phyloP scores from a whole-genome alignment of 805 yeast genomes.

The Brettanomyces sp. region DNA sequence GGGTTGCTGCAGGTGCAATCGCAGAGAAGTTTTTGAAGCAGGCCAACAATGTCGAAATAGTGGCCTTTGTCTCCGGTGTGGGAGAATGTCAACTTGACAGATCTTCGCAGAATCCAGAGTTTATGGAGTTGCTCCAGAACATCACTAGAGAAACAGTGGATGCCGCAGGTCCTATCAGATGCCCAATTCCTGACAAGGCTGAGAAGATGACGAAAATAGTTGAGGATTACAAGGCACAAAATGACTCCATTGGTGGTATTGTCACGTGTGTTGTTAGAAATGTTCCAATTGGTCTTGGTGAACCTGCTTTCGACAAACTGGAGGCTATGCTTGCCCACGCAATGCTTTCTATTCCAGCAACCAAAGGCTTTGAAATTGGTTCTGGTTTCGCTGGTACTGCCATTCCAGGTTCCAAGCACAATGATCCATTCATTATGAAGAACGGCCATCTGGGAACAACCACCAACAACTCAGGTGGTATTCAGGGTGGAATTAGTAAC shows the following conservation, averaged over 20 bases:
- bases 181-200: constrained; percentile 71
- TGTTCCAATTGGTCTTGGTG: constrained; percentile 93
- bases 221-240: constrained; percentile 72
- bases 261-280: constrained; percentile 96
- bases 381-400: constrained; percentile 88
- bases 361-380: constrained; percentile 97
- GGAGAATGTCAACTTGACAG: constrained; percentile 75
- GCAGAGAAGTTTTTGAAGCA: constrained; percentile 84
- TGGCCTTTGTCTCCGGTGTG: constrained; percentile 92
- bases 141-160: constrained; percentile 87
- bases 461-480: constrained; percentile 93
- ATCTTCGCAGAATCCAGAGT: constrained; percentile 53
- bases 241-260: constrained; percentile 95
- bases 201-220: constrained; percentile 80
- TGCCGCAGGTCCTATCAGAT: constrained; percentile 80
- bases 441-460: constrained; percentile 62
- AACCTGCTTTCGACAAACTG: constrained; percentile 93
- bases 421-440: constrained; percentile 70
- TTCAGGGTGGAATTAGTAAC: constrained; percentile 96
- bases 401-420: constrained; percentile 89
- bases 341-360: constrained; percentile 95
- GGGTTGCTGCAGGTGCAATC: constrained; percentile 98
- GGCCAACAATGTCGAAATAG: constrained; percentile 81
- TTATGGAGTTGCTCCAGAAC: constrained; percentile 57
- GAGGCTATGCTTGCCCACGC: constrained; percentile 97